These are phyloP conservation scores for Fusarium camptoceras DNA, from an alignment of 2,329 filamentous ascomycete species.

Conservation along the genomic window DNA sequence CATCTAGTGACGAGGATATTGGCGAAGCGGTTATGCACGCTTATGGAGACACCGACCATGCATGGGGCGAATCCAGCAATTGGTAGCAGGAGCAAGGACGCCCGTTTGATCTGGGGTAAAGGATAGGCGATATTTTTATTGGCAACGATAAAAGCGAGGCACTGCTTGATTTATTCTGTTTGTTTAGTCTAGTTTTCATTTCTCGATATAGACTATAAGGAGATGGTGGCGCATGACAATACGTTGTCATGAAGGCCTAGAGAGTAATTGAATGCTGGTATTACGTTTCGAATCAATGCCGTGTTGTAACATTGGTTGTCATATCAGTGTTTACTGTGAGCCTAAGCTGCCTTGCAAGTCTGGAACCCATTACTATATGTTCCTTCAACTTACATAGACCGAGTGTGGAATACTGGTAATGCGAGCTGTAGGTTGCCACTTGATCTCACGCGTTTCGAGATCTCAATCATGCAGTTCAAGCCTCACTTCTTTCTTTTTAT, in stretches of 20 bases:
- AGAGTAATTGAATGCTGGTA: not conserved
- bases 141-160: not conserved
- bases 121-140: not conserved
- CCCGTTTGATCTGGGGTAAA: too few species aligned
- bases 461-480: conserved; percentile 20
- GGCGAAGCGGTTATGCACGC: not conserved
- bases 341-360: not conserved
- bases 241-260: not conserved
- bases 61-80: not conserved
- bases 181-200: not conserved
- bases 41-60: not conserved
- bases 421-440: conserved; percentile 11
- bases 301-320: not conserved
- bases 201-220: not conserved
- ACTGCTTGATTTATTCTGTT: not conserved
- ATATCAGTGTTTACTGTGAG: not conserved
- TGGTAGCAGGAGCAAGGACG: not conserved
- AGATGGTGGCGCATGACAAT: not conserved
- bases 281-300: not conserved
- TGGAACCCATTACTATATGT: not conserved
- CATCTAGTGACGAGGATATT: conserved; percentile 6
- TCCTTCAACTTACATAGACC: not conserved
- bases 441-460: conserved; percentile 30
- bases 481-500: not conserved
- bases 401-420: not conserved